A percentile compares a stretch with the other conserved stretches of the same genome.
These are phyloP conservation scores for Cochlearia excelsa DNA, from an alignment of 345 rosid genomes.

Conservation along the genomic window DNA sequence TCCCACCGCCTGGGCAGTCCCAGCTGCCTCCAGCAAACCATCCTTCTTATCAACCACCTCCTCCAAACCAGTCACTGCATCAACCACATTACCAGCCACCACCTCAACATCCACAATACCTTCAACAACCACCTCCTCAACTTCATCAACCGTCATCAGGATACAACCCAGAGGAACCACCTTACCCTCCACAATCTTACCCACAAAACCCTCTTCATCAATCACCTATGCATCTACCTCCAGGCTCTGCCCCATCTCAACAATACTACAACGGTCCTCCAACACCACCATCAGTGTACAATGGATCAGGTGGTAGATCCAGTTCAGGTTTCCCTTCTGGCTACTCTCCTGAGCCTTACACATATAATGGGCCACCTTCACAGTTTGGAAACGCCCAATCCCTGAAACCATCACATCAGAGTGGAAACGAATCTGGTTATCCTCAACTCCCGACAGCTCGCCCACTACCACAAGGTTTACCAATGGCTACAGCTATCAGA, in stretches of 20 bases:
- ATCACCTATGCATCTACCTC: slow-evolving; percentile 54
- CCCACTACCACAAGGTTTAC: slow-evolving; percentile 64
- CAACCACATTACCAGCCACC: slow-evolving; percentile 62
- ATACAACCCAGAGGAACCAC: slow-evolving; percentile 63
- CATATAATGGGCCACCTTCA: slow-evolving; percentile 53
- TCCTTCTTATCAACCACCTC: slow-evolving; percentile 67
- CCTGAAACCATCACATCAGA: slow-evolving; percentile 46
- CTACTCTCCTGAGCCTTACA: slow-evolving; percentile 52
- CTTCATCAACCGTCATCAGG: slow-evolving; percentile 49
- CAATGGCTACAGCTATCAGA: slow-evolving; percentile 56
- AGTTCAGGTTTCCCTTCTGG: slow-evolving; percentile 61
- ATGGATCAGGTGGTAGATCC: slow-evolving; percentile 58
- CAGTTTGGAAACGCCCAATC: slow-evolving; percentile 57
- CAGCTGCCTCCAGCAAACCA: slow-evolving; percentile 52
- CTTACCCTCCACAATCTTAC: slow-evolving; percentile 49
- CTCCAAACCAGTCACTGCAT: slow-evolving; percentile 54
- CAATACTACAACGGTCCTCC: slow-evolving; percentile 57
- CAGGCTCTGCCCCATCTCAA: slow-evolving; percentile 56
- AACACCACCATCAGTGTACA: slow-evolving; percentile 51
- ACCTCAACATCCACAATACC: slow-evolving; percentile 59
- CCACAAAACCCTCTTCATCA: slow-evolving; percentile 52
- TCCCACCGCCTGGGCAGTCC: slow-evolving; percentile 54
- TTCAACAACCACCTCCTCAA: slow-evolving; percentile 58
- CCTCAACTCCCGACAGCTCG: slow-evolving; percentile 86
- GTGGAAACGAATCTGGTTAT: slow-evolving; percentile 51